These are phyloP conservation scores for Acidiella bohemica DNA, from an alignment of 495 filamentous ascomycete genomes.

Conservation along the genomic window DNA sequence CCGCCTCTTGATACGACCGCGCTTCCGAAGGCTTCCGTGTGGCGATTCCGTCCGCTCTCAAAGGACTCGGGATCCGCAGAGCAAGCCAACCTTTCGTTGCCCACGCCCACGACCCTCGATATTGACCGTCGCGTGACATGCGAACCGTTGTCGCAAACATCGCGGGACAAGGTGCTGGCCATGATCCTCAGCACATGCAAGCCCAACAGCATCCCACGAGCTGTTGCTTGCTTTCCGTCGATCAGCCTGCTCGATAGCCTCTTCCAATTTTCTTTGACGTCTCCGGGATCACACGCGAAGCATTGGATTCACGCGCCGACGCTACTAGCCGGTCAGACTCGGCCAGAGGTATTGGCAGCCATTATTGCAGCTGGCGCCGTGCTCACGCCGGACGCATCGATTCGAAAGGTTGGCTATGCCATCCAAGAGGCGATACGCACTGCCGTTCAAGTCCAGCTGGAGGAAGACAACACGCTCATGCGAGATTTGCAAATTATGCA, in stretches of 20 bases:
- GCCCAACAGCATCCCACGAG: slow-evolving; percentile 32
- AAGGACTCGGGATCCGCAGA: slow-evolving; percentile 40
- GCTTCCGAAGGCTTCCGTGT: slow-evolving; percentile 35
- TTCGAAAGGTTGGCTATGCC: slow-evolving; percentile 50
- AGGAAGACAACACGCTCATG: slow-evolving; percentile 44
- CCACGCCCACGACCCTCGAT: slow-evolving; percentile 21
- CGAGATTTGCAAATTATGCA: slow-evolving; percentile 43
- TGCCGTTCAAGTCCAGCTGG: slow-evolving; percentile 38
- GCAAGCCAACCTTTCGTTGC: slow-evolving; percentile 41
- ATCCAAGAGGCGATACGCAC: slow-evolving; percentile 46
- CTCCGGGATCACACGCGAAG: slow-evolving; percentile 36
- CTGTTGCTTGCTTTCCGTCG: slow-evolving; percentile 48
- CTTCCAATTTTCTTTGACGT: slow-evolving; percentile 46
- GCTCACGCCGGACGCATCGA: slow-evolving; percentile 38
- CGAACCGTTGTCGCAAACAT: slow-evolving; percentile 35
- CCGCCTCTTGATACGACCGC: slow-evolving; percentile 16
- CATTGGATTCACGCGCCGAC: slow-evolving; percentile 47
- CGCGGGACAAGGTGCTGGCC: slow-evolving; percentile 44
- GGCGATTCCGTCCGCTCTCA: slow-evolving; percentile 40
- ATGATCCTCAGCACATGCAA: slow-evolving; percentile 42
- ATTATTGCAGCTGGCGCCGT: slow-evolving; percentile 45
- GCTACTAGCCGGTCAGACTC: slow-evolving; percentile 32
- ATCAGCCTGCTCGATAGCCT: slow-evolving; percentile 44
- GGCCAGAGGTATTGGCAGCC: slow-evolving; percentile 43
- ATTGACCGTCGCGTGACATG: slow-evolving; percentile 26